Base-by-base conservation (phyloP, 2,329 filamentous ascomycete genomes). In the Trichoderma koningii region DNA sequence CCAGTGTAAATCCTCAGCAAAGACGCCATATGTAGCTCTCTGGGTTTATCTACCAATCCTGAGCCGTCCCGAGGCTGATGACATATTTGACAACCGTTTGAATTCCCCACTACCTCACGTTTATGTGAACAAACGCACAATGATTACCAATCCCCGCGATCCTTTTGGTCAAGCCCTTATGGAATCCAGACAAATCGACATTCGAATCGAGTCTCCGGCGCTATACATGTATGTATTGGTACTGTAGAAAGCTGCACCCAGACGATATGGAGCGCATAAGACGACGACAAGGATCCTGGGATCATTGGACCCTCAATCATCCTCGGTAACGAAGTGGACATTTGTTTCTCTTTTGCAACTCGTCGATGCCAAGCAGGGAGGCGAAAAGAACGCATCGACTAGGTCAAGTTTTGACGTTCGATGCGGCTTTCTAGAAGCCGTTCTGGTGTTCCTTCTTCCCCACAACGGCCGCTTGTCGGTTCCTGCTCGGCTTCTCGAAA, bases 401-500 rank as follows among this genome's bases (percentile, higher is more conserved):
- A n/a, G n/a, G 12, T 7, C 34, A 51, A 26, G 12, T 23, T 23
- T 7, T n/a, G 56, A 17, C 15, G 30, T 65, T 65, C 56, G n/a
- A 52, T 51, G 44, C 63, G 47, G 26, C 55, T 19, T 65, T 65
- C 63, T 59, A 53, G 56, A 65, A 65, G 47, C 34, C 38, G 15
- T 42, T 15, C 15, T 42, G 34, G 12, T 12, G 34, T 12, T 23
- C 3, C 34, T 38, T 38, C 34, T 60, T 62, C 59, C 48, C 59
- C 59, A 62, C 59, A 62, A 19, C 59, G 59, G 59, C 44, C 59
- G 59, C 59, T 53, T 62, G 26, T 53, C 59, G 59, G 59, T 21
- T 44, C 48, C 48, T 45, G 59, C 59, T 62, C 56, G 59, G 59
- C 48, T 26, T 38, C 30, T 30, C 12, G 10, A 14, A 34, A 62